These are phyloP conservation scores for Phytophthora europaea DNA, from an alignment of 352 stramenopile genomes.

Conservation along the genomic window DNA sequence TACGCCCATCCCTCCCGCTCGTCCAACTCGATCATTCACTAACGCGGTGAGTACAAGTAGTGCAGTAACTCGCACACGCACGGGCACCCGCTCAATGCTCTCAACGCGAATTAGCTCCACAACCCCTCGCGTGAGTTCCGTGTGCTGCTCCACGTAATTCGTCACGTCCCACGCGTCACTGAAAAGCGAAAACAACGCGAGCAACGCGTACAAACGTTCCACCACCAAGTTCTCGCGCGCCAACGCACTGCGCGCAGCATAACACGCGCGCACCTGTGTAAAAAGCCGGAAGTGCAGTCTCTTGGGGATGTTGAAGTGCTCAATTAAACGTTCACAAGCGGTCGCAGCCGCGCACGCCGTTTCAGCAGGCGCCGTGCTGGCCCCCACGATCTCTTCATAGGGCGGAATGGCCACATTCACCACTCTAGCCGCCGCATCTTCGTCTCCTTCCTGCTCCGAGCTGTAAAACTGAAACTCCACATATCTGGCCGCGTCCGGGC, in stretches of 20 bases:
- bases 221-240: slow-evolving; percentile 65
- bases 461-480: slow-evolving; percentile 81
- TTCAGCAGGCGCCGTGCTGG: slow-evolving; percentile 28
- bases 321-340: slow-evolving; percentile 67
- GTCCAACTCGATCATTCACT: slow-evolving; percentile 79
- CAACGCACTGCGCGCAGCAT: slow-evolving; percentile 40
- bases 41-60: slow-evolving; percentile 83
- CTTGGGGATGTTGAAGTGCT: slow-evolving; percentile 57
- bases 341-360: slow-evolving; percentile 48
- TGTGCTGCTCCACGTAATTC: slow-evolving; percentile 82
- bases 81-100: slow-evolving; percentile 62
- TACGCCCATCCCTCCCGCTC: slow-evolving; percentile 70
- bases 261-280: slow-evolving; percentile 66
- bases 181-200: slow-evolving; percentile 83
- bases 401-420: slow-evolving; percentile 55
- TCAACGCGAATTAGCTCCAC: slow-evolving; percentile 86
- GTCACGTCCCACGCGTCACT: slow-evolving; percentile 81
- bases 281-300: slow-evolving; percentile 82
- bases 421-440: slow-evolving; percentile 33
- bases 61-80: slow-evolving; percentile 66
- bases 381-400: slow-evolving; percentile 37
- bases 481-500: slow-evolving; percentile 7
- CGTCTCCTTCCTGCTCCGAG: slow-evolving; percentile 32
- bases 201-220: slow-evolving; percentile 73
- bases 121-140: slow-evolving; percentile 75